A percentile compares a stretch with the other conserved stretches of the same genome.
Evolutionary conservation across 345 rosid species (phyloP).

Genomic region (Kandelia obovata): DNA sequence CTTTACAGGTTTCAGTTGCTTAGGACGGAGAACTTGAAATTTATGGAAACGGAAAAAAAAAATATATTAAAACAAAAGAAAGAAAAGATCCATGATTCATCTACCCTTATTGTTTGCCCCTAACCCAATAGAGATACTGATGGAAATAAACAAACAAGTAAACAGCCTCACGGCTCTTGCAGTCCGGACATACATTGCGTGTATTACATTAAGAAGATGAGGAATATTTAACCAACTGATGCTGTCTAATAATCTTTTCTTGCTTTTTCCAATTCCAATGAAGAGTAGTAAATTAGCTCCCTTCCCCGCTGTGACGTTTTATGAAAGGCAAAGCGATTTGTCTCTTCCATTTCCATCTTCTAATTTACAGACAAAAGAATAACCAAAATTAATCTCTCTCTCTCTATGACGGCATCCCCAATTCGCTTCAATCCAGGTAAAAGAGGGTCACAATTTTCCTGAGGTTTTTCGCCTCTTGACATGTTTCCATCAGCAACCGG

Average conservation of each 20-base stretch:
- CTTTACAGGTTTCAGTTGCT: too few species aligned
- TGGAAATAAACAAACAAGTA: too few species aligned
- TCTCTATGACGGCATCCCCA: constrained; percentile 9
- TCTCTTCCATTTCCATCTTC: constrained; percentile 10
- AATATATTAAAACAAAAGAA: too few species aligned
- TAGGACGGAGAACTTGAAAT: too few species aligned
- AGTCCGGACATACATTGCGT: too few species aligned
- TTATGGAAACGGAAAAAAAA: too few species aligned
- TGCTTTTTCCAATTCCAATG: constrained; percentile 5
- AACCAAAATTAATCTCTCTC: constrained; percentile 9
- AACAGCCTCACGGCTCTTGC: too few species aligned
- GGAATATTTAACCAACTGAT: too few species aligned
- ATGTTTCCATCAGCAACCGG: constrained; percentile 86
- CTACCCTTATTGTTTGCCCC: too few species aligned
- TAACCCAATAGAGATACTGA: too few species aligned
- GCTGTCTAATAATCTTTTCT: neutral
- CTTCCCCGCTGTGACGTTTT: constrained; percentile 10
- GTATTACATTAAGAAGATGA: too few species aligned
- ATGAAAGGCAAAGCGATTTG: neutral
- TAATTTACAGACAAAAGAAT: constrained; percentile 27
- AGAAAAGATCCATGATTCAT: too few species aligned
- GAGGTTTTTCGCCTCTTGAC: constrained; percentile 90
- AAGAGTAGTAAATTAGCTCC: constrained; percentile 27
- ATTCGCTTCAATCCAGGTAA: constrained; percentile 65
- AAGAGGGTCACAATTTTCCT: constrained; percentile 90